A percentile compares a stretch with the other conserved stretches of the same genome.
phyloP scores from a whole-genome alignment of 2,329 filamentous ascomycete species.

The Talaromyces sp. region DNA sequence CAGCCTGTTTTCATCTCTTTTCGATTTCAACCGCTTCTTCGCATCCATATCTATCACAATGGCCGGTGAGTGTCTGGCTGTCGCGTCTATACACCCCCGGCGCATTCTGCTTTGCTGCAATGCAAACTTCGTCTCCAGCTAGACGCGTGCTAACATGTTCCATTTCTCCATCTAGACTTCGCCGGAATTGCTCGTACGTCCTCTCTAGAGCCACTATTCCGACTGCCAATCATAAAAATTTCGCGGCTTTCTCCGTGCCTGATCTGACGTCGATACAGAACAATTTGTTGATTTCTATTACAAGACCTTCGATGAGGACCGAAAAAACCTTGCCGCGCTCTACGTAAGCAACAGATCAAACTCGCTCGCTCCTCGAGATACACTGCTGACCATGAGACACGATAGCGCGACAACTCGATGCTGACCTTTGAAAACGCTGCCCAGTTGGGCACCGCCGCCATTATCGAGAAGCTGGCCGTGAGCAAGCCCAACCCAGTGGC shows the following conservation, averaged over 20 bases:
- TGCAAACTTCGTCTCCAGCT: neutral
- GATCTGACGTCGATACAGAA: conserved; percentile 46
- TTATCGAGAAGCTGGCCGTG: conserved; percentile 79
- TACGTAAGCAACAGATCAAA: conserved; percentile 58
- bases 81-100: neutral
- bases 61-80: neutral
- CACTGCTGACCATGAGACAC: conserved; percentile 8
- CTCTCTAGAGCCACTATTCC: neutral
- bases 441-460: conserved; percentile 57
- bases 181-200: conserved; percentile 9
- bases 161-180: conserved; percentile 8
- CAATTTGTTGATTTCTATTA: conserved; percentile 92
- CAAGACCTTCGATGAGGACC: conserved; percentile 72
- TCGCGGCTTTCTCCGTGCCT: conserved; percentile 4
- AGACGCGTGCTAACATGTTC: neutral
- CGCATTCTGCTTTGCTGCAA: neutral
- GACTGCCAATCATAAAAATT: neutral
- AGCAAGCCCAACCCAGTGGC: conserved; percentile 22
- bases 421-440: conserved; percentile 80
- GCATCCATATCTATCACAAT: conserved; percentile 2
- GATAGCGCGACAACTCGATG: conserved; percentile 76
- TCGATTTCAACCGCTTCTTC: neutral
- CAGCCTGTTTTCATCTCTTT: neutral
- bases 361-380: neutral
- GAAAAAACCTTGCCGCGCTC: conserved; percentile 60